phyloP scores from a whole-genome alignment of 805 yeast genomes.

The Sugiyamaella qingdaonensis region DNA sequence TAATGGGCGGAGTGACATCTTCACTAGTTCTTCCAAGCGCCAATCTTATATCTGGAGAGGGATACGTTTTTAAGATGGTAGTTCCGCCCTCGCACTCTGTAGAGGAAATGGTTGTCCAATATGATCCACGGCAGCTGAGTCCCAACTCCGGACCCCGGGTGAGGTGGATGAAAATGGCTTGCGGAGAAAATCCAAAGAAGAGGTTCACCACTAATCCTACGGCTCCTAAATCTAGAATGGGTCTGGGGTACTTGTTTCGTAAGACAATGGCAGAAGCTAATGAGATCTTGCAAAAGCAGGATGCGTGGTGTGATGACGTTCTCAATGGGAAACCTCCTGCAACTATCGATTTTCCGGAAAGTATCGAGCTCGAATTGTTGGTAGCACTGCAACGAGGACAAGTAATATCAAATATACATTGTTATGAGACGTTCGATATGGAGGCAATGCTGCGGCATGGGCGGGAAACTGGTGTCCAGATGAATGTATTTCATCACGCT shows the following conservation, averaged over 20 bases:
- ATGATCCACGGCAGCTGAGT: neutral
- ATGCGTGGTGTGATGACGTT: neutral
- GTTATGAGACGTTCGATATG: neutral
- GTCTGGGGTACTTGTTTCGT: neutral
- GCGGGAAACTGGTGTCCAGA: neutral
- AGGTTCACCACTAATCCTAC: neutral
- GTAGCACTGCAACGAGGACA: neutral
- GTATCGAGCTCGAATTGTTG: neutral
- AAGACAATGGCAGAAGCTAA: neutral
- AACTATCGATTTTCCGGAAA: neutral
- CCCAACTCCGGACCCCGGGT: neutral
- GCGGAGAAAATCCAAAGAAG: constrained; percentile 1
- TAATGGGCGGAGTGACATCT: constrained; percentile 1
- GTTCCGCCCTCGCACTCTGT: neutral
- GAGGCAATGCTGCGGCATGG: neutral
- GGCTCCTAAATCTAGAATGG: neutral
- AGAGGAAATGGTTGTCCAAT: neutral
- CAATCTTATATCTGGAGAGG: neutral
- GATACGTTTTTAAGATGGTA: constrained; percentile 1
- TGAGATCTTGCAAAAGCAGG: neutral
- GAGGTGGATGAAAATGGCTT: neutral
- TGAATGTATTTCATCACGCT: neutral
- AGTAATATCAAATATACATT: neutral
- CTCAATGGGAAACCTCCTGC: neutral
- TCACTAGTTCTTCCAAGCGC: neutral